Evolutionary conservation across 768 basidiomycete genomes (phyloP).

Genomic region (Cystoderma amianthinum): DNA sequence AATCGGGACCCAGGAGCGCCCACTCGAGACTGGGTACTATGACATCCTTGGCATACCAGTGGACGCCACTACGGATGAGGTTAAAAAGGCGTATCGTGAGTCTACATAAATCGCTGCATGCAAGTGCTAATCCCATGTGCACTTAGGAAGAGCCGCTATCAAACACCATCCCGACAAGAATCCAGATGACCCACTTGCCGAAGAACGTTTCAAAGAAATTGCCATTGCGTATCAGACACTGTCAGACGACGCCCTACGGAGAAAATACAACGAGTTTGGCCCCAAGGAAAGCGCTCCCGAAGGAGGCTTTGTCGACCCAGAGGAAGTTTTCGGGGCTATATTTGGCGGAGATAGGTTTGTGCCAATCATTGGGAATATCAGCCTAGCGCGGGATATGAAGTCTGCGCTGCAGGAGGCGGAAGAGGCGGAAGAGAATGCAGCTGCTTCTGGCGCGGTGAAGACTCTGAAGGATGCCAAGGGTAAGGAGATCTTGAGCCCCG

Average conservation of each 20-base stretch:
- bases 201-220: slow-evolving; percentile 86
- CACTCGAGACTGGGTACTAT: slow-evolving; percentile 88
- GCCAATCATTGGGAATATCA: slow-evolving; percentile 85
- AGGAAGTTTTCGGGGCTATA: slow-evolving; percentile 74
- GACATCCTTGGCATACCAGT: slow-evolving; percentile 75
- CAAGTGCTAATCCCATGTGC: too few species aligned
- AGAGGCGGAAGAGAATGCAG: slow-evolving; percentile 45
- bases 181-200: slow-evolving; percentile 76
- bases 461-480: slow-evolving; percentile 49
- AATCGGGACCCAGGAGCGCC: slow-evolving; percentile 84
- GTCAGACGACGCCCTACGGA: slow-evolving; percentile 66
- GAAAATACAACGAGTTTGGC: slow-evolving; percentile 91
- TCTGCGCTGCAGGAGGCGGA: slow-evolving; percentile 84
- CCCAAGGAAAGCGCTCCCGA: slow-evolving; percentile 77
- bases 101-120: slow-evolving; percentile 7
- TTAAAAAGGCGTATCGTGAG: slow-evolving; percentile 89
- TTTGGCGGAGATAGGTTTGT: slow-evolving; percentile 86
- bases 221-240: slow-evolving; percentile 87
- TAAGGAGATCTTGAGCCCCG: slow-evolving; percentile 48
- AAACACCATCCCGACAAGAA: slow-evolving; percentile 94
- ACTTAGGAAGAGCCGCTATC: slow-evolving; percentile 72
- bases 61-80: slow-evolving; percentile 72
- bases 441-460: slow-evolving; percentile 37
- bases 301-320: slow-evolving; percentile 84
- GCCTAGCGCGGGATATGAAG: slow-evolving; percentile 89